Conservation (phyloP, 106 monocot species). For the Chionographis japonica region DNA sequence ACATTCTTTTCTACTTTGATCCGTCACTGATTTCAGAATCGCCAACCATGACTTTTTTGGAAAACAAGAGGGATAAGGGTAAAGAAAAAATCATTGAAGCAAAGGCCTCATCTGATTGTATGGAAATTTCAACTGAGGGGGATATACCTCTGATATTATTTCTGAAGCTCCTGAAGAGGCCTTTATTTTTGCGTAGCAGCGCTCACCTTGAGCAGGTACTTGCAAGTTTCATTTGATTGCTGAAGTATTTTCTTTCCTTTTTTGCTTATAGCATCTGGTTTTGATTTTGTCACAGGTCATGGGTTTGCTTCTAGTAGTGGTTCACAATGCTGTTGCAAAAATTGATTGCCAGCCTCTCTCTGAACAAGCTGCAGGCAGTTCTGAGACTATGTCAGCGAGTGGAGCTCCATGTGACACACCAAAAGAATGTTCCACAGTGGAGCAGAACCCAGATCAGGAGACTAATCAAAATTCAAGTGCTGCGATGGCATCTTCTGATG, state of each 20-base stretch:
- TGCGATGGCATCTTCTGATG: conserved; percentile 7
- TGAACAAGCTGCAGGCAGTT: conserved; percentile 11
- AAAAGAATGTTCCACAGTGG: conserved; percentile 22
- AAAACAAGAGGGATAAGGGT: conserved; percentile 23
- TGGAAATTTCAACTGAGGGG: conserved; percentile 16
- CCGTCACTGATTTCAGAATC: conserved; percentile 11
- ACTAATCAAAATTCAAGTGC: conserved; percentile 6
- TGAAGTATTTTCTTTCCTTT: background rate
- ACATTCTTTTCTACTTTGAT: conserved; percentile 51
- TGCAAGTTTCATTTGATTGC: background rate
- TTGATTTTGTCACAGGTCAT: conserved; percentile 42
- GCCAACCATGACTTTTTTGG: conserved; percentile 1
- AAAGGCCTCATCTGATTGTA: background rate
- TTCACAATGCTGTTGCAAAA: conserved; percentile 53
- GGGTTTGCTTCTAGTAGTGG: conserved; percentile 65
- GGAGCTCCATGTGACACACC: conserved; percentile 11
- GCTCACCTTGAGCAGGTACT: conserved; percentile 78
- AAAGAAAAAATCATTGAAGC: conserved; percentile 31
- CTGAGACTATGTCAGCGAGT: conserved; percentile 15
- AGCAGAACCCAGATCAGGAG: conserved; percentile 21
- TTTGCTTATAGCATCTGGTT: background rate
- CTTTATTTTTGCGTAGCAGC: conserved; percentile 61
- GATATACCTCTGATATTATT: conserved; percentile 44
- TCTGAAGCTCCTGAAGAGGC: conserved; percentile 60
- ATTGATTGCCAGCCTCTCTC: conserved; percentile 29